Conservation (phyloP, 495 filamentous ascomycete species). For the Articulospora tetracladia region DNA sequence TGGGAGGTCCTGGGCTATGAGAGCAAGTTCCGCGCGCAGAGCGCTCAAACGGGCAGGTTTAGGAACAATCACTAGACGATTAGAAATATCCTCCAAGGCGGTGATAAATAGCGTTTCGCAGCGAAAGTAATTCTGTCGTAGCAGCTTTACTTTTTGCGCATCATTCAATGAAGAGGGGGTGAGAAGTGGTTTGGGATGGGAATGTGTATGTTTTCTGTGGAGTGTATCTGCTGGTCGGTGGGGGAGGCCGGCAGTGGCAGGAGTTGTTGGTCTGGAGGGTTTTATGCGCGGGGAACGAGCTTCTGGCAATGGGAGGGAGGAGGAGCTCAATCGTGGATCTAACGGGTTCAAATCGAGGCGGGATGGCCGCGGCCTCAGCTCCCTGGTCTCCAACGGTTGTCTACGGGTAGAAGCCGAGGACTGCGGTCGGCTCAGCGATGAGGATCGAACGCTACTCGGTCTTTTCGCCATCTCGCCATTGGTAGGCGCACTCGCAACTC, state of each 20-base stretch:
- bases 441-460: slow-evolving; percentile 13
- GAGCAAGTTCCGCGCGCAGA: slow-evolving; percentile 67
- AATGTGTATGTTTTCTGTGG: slow-evolving; percentile 35
- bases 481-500: slow-evolving; percentile 20
- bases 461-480: slow-evolving; percentile 3
- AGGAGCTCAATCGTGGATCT: slow-evolving; percentile 55
- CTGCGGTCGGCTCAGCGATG: slow-evolving; percentile 21
- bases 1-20: slow-evolving; percentile 68
- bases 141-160: slow-evolving; percentile 54
- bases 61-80: slow-evolving; percentile 67
- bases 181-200: slow-evolving; percentile 41
- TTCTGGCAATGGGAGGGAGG: slow-evolving; percentile 61
- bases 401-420: slow-evolving; percentile 21
- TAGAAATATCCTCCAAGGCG: slow-evolving; percentile 73
- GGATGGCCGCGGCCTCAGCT: slow-evolving; percentile 27
- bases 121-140: slow-evolving; percentile 71
- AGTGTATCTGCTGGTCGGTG: slow-evolving; percentile 37
- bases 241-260: slow-evolving; percentile 45
- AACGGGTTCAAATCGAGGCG: slow-evolving; percentile 39
- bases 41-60: slow-evolving; percentile 73
- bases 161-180: slow-evolving; percentile 50
- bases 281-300: slow-evolving; percentile 40
- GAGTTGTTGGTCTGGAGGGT: slow-evolving; percentile 40
- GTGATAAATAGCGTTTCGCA: slow-evolving; percentile 68
- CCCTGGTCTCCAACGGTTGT: slow-evolving; percentile 22